phyloP scores from a whole-genome alignment of 805 yeast genomes.

The Ogataea nonfermentans region DNA sequence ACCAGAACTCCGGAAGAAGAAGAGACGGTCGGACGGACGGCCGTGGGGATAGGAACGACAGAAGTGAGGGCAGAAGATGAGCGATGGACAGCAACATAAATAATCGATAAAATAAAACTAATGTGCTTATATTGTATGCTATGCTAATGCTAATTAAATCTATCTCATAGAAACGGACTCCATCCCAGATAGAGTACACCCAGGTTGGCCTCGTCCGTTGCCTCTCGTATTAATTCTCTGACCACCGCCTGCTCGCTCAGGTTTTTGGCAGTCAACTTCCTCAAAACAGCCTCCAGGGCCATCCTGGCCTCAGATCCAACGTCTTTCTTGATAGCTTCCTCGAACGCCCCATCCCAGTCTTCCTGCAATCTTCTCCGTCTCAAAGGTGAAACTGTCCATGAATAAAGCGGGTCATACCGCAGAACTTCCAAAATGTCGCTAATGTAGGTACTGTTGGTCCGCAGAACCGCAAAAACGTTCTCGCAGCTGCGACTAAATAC shows the following conservation, averaged over 20 bases:
- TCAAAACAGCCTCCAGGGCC: slow-evolving; percentile 71
- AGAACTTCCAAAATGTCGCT: slow-evolving; percentile 80
- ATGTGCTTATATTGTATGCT: no score
- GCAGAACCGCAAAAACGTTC: slow-evolving; percentile 63
- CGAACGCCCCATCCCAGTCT: slow-evolving; percentile 20
- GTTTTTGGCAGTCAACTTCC: slow-evolving; percentile 62
- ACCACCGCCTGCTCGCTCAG: slow-evolving; percentile 83
- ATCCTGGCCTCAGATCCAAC: slow-evolving; percentile 69
- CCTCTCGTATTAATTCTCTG: slow-evolving; percentile 74
- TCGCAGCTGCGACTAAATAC: slow-evolving; percentile 72
- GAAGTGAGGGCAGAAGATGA: slow-evolving; percentile 5
- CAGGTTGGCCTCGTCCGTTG: slow-evolving; percentile 63
- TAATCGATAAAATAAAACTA: neutral
- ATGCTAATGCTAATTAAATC: neutral
- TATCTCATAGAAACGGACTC: slow-evolving; percentile 64
- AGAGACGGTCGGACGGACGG: slow-evolving; percentile 19
- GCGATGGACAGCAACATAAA: slow-evolving; percentile 1
- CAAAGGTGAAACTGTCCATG: slow-evolving; percentile 86
- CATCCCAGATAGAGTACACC: slow-evolving; percentile 80
- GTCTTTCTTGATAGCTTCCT: slow-evolving; percentile 25
- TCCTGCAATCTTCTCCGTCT: slow-evolving; percentile 54
- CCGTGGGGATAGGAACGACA: slow-evolving; percentile 13
- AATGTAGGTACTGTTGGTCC: slow-evolving; percentile 66
- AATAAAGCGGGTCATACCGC: slow-evolving; percentile 87
- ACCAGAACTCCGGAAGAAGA: slow-evolving; percentile 16